Evolutionary conservation across 352 stramenopile genomes (phyloP).

Genomic region (Paralagenidium karlingii): DNA sequence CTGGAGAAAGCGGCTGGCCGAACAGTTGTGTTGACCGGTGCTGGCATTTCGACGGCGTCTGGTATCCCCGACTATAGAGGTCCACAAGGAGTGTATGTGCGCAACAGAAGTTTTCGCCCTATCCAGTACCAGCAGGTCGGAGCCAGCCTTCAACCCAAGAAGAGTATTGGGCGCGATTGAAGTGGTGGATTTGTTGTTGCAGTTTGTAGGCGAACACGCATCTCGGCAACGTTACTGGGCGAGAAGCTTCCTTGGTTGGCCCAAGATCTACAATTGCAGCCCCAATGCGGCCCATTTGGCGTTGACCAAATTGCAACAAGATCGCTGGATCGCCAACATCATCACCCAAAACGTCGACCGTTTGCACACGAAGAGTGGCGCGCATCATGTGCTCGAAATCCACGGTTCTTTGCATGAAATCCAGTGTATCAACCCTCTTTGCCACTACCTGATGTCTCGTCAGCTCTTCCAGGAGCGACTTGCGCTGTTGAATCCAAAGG

Average conservation of each 20-base stretch:
- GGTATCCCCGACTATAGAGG: conserved; percentile 97
- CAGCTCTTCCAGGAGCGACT: conserved; percentile 84
- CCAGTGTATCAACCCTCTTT: conserved; percentile 49
- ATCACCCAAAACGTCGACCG: conserved; percentile 98
- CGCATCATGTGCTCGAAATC: conserved; percentile 85
- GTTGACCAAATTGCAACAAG: conserved; percentile 66
- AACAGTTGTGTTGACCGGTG: conserved; percentile 84
- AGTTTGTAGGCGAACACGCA: conserved; percentile 50
- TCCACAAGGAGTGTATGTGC: conserved; percentile 90
- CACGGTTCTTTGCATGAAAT: conserved; percentile 89
- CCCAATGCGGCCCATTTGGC: conserved; percentile 87
- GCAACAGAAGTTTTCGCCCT: conserved; percentile 87
- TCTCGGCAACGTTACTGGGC: conserved; percentile 90
- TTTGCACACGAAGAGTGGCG: conserved; percentile 87
- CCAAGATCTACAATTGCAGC: conserved; percentile 58
- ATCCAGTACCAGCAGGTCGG: conserved; percentile 95
- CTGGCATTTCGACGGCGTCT: conserved; percentile 93
- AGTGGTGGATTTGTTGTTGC: background rate
- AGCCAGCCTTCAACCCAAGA: background rate
- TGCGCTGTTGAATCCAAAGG: conserved; percentile 57
- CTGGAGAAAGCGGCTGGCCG: conserved; percentile 33
- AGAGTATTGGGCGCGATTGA: background rate
- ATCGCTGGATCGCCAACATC: conserved; percentile 36
- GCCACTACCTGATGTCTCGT: conserved; percentile 56
- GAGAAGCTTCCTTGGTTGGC: conserved; percentile 83